phyloP scores from a whole-genome alignment of 2,329 filamentous ascomycete genomes.

The Botrytis cinerea region DNA sequence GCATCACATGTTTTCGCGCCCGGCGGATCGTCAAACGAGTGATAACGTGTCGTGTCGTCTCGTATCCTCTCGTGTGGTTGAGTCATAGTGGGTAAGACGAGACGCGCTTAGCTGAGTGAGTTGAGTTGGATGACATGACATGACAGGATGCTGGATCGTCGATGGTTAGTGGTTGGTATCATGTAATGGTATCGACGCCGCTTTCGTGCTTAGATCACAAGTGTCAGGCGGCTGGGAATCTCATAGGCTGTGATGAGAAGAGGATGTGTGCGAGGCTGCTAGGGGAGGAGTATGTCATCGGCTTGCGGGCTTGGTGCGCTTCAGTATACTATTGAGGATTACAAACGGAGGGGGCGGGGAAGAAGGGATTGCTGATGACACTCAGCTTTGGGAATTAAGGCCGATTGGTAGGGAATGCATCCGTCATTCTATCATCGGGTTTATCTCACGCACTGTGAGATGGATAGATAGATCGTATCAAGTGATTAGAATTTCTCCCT shows the following conservation, averaged over 20 bases:
- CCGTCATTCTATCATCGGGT: neutral
- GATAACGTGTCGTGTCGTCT: neutral
- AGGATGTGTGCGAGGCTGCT: no score
- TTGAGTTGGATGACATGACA: neutral
- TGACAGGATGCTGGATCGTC: neutral
- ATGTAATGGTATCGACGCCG: neutral
- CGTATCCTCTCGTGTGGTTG: neutral
- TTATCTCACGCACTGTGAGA: neutral
- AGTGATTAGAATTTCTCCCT: neutral
- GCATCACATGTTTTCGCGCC: constrained; percentile 10
- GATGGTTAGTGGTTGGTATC: neutral
- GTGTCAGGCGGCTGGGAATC: neutral
- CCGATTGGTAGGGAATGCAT: neutral
- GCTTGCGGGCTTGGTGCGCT: neutral
- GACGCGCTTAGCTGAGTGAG: constrained; percentile 1
- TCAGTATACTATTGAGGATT: neutral
- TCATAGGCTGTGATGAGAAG: neutral
- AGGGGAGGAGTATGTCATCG: neutral
- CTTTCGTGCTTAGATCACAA: neutral
- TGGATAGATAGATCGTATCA: neutral
- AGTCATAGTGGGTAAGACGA: neutral
- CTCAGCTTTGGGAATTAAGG: neutral
- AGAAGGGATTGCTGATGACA: neutral
- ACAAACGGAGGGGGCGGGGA: neutral
- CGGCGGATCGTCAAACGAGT: neutral